These are phyloP conservation scores for Penicillium freii DNA, from an alignment of 2,329 filamentous ascomycete species.

Conservation along the genomic window DNA sequence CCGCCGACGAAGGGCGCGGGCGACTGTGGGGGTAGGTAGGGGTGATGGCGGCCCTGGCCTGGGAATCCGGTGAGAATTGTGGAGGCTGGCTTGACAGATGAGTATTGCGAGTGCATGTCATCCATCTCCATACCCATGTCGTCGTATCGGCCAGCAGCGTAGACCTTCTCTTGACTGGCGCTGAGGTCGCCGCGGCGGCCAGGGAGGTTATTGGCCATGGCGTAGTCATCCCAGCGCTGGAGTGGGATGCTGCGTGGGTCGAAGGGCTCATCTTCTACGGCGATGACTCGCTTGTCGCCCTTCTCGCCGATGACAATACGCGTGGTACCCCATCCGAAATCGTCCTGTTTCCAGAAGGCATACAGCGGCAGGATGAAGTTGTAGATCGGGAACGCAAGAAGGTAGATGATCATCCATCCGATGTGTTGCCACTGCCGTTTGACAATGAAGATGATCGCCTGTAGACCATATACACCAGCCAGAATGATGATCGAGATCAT, in stretches of 20 bases:
- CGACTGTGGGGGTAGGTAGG: conserved; percentile 80
- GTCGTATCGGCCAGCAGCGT: conserved; percentile 62
- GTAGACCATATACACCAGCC: conserved; percentile 88
- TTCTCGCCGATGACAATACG: conserved; percentile 95
- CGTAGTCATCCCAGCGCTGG: conserved; percentile 97
- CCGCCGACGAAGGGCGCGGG: conserved; percentile 66
- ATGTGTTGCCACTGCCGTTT: conserved; percentile 98
- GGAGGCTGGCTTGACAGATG: conserved; percentile 79
- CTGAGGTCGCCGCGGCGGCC: conserved; percentile 73
- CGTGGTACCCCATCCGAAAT: conserved; percentile 98
- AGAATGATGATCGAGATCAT: conserved; percentile 85
- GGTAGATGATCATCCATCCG: conserved; percentile 99
- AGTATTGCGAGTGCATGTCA: conserved; percentile 95
- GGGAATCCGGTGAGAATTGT: conserved; percentile 85
- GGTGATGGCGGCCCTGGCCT: conserved; percentile 55
- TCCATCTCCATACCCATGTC: conserved; percentile 86
- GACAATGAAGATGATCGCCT: conserved; percentile 92
- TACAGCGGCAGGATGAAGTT: conserved; percentile 88
- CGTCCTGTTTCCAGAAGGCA: conserved; percentile 99
- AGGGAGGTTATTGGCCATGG: conserved; percentile 78
- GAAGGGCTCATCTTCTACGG: conserved; percentile 77
- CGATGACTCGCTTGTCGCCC: conserved; percentile 84
- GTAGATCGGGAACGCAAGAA: conserved; percentile 92
- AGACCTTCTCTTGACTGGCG: conserved; percentile 61
- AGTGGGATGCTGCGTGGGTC: conserved; percentile 91